Base-by-base conservation (phyloP, 208 protist genomes). In the Acanthamoeba culbertsoni region DNA sequence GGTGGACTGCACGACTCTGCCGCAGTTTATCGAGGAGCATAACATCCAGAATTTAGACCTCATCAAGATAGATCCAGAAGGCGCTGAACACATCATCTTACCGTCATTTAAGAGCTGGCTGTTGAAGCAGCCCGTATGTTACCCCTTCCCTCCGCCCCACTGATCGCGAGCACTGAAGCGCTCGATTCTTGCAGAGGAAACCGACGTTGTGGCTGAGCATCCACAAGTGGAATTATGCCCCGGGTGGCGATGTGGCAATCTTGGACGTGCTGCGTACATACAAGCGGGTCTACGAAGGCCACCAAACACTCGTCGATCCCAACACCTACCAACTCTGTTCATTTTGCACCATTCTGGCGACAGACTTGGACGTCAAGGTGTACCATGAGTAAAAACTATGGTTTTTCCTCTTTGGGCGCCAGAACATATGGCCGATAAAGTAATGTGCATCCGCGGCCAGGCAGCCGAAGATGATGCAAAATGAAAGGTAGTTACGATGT, bases 41-140 rank as follows among this genome's bases (percentile, higher is more conserved):
- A 20, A 90, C 31, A 90, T 90, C 57, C 51, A 90, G 40, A 68
- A 90, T 35, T 35, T 90, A 10, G 12, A 90, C 37, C 57, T 90
- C 31, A 90, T 90, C 82, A 90, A 90, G 82, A 90, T 90, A n/a
- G 82, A 90, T 31, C 33, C 57, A 0, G 82, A 90, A 37, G 82
- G 82, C 45, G 82, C 51, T 23, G 82, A 90, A 23, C 37, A 90
- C 51, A 63, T 62, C 82, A 68, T 90, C 16, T 53, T 90, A n/a
- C 82, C 57, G 16, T n/a, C 55, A 20, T 71, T 90, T 53, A 90
- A 90, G 57, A 18, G 2, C 37, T 90, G 82, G 82, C 82, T 90
- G 2, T 0, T 37, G 26, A 16, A 68, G 82, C 82, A 68, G n/a
- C 40, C 10, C 31, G 82, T 90, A 45, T n/a, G 31, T 8, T 31